Base-by-base conservation (phyloP, 257 asterid genomes). In the Schizonepeta tenuifolia region DNA sequence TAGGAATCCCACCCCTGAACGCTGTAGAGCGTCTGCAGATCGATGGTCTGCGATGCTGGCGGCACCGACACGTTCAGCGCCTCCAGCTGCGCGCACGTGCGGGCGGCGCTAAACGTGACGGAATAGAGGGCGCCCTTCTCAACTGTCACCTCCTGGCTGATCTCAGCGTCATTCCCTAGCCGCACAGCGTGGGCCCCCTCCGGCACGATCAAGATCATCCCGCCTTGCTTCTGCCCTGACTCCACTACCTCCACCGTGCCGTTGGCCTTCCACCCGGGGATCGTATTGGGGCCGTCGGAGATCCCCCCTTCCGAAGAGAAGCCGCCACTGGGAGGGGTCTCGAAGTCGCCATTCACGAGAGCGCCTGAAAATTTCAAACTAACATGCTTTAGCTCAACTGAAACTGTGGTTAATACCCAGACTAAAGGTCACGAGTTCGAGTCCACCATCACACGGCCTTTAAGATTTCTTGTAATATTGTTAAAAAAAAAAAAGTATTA, bases 71-170 rank as follows among this genome's bases (percentile, higher is more conserved):
- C 97, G 75, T 94, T 91, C 58, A 94, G 92, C 4, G 99, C 87
- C 89, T 94, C 99, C 12, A 91, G 83, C 90, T 94, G 97, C 0
- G 99, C 99, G 73, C 99, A 91, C 1, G 99, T 94, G 71, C 99
- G 96, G 49, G 99, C 97, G 0, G 97, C 97, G 59, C 97, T 91
- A 85, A 94, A 94, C 1, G 97, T 91, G 74, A 94, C 76, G 3
- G 99, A 94, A 78, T 91, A 94, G 40, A 87, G 71, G 0, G 91
- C 73, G 9, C 97, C 97, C 69, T 89, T 91, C 71, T 89, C 95
- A 2, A 91, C 88, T 74, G 76, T 78, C 54, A 94, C 69, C 33
- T 82, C 84, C 81, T 94, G 99, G 71, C 96, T 86, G 26, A 94
- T 88, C 77, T 91, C 96, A 6, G 99, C 99, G n/a, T 94, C 99